Base-by-base conservation (phyloP, 2,329 filamentous ascomycete genomes). In the Alternaria postmessia region DNA sequence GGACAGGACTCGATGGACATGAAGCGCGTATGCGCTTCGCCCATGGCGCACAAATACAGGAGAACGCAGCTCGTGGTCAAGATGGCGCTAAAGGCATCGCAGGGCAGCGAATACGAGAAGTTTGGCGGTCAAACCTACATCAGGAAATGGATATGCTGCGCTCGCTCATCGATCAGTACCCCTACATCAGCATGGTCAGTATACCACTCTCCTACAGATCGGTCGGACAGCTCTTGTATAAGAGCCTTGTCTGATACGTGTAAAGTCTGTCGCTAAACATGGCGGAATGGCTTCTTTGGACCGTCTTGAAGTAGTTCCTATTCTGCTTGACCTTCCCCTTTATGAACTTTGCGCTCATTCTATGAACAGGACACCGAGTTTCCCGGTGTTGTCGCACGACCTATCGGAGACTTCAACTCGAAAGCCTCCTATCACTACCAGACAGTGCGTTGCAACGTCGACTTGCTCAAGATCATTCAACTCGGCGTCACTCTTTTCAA, bases 341-440 rank as follows among this genome's bases (percentile, higher is more conserved):
- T 49, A 8, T 38, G 7, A 14, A 39, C 28, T 42, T 20, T 24
- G 55, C 62, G 53, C 70, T 75, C 53, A 75, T 61, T 39, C 32
- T 42, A 18, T 14, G 18, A 30, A 52, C 20, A 97, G 94, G 95
- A 99, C 77, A 97, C 95, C 24, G 94, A 98, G 77, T 99, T 99
- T 71, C 95, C 95, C n/a, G 95, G 95, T 58, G 93, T 99, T 54
- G 94, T 99, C 54, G 93, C 94, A 26, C 88, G 95, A 68, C 95
- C 95, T 2, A 98, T 99, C 85, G 95, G 95, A 49, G 89, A 91
- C 57, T 99, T 99, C 79, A 88, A 91, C 61, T 95, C 92, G 60
- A 98, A 97, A 82, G 95, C 93, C 67, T 94, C 97, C 73, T 99
- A 99, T 76, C 95, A 99, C 78, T 99, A 99, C 81, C 95, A 99